A percentile compares a stretch with the other conserved stretches of the same genome.
phyloP scores from a whole-genome alignment of 805 yeast genomes.

The Kurtzmaniella fragi region DNA sequence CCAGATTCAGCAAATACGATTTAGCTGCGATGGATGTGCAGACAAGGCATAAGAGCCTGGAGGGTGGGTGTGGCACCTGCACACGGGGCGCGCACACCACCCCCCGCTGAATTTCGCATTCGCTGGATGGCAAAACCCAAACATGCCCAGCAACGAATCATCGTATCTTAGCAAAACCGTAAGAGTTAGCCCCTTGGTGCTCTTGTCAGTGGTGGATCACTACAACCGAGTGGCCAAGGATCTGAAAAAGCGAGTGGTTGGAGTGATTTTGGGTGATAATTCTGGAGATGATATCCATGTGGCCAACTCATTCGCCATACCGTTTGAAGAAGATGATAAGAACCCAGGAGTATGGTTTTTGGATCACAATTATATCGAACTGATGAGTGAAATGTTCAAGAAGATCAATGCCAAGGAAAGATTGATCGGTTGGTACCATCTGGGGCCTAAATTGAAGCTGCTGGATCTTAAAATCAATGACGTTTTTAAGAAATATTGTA shows the following conservation, averaged over 20 bases:
- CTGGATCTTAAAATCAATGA: slow-evolving; percentile 92
- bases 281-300: slow-evolving; percentile 55
- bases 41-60: no score
- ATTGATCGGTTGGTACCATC: slow-evolving; percentile 98
- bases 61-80: no score
- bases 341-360: slow-evolving; percentile 92
- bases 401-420: slow-evolving; percentile 96
- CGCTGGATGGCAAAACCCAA: background rate
- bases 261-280: slow-evolving; percentile 86
- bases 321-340: slow-evolving; percentile 94
- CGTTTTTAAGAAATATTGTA: slow-evolving; percentile 72
- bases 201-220: slow-evolving; percentile 92
- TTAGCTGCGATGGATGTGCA: no score
- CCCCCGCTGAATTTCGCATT: background rate
- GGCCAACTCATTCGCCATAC: slow-evolving; percentile 92
- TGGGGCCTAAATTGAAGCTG: slow-evolving; percentile 88
- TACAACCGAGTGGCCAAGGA: slow-evolving; percentile 78
- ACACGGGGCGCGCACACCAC: no score
- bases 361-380: slow-evolving; percentile 93
- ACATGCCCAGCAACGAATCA: background rate
- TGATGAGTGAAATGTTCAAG: slow-evolving; percentile 96
- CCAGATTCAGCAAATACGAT: no score
- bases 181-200: slow-evolving; percentile 91
- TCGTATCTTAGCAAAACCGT: slow-evolving; percentile 45
- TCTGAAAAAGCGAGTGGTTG: slow-evolving; percentile 78